Conservation (phyloP, 1,284 basidiomycete species). For the Puccinia sorghi region DNA sequence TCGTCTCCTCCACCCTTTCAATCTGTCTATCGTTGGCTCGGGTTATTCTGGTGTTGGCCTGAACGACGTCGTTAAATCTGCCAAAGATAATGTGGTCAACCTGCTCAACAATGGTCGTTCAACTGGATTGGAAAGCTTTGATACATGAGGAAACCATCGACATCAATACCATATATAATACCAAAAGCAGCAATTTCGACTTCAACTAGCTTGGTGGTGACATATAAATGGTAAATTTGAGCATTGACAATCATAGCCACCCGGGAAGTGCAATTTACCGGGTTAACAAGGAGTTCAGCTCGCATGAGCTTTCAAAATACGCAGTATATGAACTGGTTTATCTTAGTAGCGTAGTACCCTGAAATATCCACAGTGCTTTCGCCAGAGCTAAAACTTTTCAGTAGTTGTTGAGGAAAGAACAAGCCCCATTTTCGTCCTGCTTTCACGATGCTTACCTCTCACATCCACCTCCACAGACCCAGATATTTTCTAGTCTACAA, state of each 20-base stretch:
- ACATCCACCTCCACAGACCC: too few relatives aligned
- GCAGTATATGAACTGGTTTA: too few relatives aligned
- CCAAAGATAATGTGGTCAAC: constrained; percentile 65
- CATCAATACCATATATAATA: not conserved
- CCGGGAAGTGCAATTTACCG: too few relatives aligned
- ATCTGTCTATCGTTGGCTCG: constrained; percentile 76
- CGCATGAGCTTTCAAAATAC: not conserved
- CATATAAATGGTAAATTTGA: not conserved
- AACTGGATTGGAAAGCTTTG: constrained; percentile 46
- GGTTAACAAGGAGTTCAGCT: not conserved
- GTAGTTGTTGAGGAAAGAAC: too few relatives aligned
- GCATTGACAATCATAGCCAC: not conserved
- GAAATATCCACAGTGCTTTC: too few relatives aligned
- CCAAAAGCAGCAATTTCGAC: not conserved
- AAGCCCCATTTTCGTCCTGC: too few relatives aligned
- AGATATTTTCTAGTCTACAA: too few relatives aligned
- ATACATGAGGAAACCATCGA: not conserved
- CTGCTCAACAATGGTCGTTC: constrained; percentile 53
- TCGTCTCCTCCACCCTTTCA: constrained; percentile 58
- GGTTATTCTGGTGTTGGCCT: constrained; percentile 86
- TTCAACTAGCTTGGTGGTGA: not conserved
- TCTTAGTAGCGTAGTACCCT: too few relatives aligned
- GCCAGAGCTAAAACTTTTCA: too few relatives aligned
- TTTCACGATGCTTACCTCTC: too few relatives aligned
- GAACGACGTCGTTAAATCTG: constrained; percentile 72